These are phyloP conservation scores for Pilobolus umbonatus DNA, from an alignment of 192 early-diverging fungal genomes.

Conservation along the genomic window DNA sequence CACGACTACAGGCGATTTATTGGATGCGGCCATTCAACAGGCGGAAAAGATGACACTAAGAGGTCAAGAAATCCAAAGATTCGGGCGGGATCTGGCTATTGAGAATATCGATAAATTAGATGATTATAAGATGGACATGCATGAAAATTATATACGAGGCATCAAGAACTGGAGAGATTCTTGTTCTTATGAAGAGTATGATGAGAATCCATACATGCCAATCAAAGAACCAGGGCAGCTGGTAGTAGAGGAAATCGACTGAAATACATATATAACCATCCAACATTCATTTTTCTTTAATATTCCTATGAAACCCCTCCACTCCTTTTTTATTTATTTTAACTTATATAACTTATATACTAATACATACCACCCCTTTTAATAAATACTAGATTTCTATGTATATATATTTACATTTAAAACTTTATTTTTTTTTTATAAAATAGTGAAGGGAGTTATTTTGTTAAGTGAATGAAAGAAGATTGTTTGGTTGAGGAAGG, in stretches of 20 bases:
- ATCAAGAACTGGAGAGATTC: slow-evolving; percentile 23
- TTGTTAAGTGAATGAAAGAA: too few relatives aligned
- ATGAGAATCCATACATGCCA: neutral
- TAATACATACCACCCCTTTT: too few relatives aligned
- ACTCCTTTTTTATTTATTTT: too few relatives aligned
- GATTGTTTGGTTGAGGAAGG: too few relatives aligned
- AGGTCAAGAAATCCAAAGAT: slow-evolving; percentile 29
- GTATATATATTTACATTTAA: too few relatives aligned
- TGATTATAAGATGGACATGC: slow-evolving; percentile 29
- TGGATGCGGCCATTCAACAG: slow-evolving; percentile 42
- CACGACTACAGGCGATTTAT: slow-evolving; percentile 44
- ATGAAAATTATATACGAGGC: slow-evolving; percentile 27
- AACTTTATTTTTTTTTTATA: too few relatives aligned
- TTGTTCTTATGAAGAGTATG: slow-evolving; percentile 10
- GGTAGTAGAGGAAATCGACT: neutral
- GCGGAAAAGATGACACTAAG: slow-evolving; percentile 35
- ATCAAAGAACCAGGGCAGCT: slow-evolving; percentile 2
- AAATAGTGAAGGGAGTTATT: too few relatives aligned
- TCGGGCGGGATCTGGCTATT: slow-evolving; percentile 29
- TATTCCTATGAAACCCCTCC: too few relatives aligned
- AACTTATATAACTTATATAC: too few relatives aligned
- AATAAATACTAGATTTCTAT: too few relatives aligned
- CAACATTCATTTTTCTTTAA: too few relatives aligned
- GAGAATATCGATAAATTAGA: slow-evolving; percentile 33
- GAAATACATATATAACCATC: too few relatives aligned